A percentile compares a stretch with the other conserved stretches of the same genome.
These are phyloP conservation scores for Cyathus striatus DNA, from an alignment of 768 basidiomycete species.

Conservation along the genomic window DNA sequence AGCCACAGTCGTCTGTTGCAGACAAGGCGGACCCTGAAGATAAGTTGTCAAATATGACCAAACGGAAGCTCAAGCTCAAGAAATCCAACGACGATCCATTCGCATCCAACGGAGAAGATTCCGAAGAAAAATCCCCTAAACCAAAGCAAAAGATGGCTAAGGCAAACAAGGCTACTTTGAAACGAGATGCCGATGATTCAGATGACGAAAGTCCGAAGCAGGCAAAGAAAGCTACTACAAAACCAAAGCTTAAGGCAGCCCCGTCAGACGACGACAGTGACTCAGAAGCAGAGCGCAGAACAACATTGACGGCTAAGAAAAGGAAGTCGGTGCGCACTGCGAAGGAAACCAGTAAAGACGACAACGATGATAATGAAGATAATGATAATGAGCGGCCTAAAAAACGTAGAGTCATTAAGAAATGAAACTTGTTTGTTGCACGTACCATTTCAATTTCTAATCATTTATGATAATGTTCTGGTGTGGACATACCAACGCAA, in stretches of 20 bases:
- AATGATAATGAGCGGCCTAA: too few species aligned
- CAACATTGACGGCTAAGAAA: conserved; percentile 1
- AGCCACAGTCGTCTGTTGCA: conserved; percentile 8
- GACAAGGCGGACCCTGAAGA: conserved; percentile 13
- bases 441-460: too few species aligned
- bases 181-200: conserved; percentile 17
- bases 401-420: too few species aligned
- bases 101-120: conserved; percentile 42
- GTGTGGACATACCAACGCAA: too few species aligned
- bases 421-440: too few species aligned
- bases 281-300: conserved; percentile 7
- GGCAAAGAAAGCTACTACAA: conserved; percentile 14
- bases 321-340: conserved; percentile 1
- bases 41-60: conserved; percentile 23
- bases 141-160: conserved; percentile 9
- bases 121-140: too few species aligned
- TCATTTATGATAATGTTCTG: too few species aligned
- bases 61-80: conserved; percentile 45
- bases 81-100: conserved; percentile 51
- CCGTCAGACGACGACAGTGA: conserved; percentile 3
- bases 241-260: background rate
- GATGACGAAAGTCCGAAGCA: conserved; percentile 18
- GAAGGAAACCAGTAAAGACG: too few species aligned
- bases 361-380: too few species aligned
- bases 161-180: conserved; percentile 7